phyloP scores from a whole-genome alignment of 108 stramenopile species.

The Cyclotella cryptica region DNA sequence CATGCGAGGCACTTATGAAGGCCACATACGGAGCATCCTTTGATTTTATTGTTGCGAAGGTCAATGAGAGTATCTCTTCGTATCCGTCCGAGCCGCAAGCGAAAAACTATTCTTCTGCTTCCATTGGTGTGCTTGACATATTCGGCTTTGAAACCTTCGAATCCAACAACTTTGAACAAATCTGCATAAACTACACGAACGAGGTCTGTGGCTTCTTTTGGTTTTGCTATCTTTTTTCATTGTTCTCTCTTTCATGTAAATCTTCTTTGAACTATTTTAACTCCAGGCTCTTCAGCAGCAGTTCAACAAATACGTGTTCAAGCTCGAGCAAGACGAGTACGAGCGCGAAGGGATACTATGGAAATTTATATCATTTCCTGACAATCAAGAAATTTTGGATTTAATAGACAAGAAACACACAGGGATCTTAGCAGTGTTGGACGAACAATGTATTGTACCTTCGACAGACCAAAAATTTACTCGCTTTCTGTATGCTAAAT shows the following conservation, averaged over 20 bases:
- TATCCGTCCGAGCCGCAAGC: conserved; percentile 14
- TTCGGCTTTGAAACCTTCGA: conserved; percentile 99
- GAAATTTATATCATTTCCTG: conserved; percentile 90
- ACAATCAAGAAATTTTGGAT: conserved; percentile 92
- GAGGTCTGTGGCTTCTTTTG: conserved; percentile 32
- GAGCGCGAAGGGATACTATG: conserved; percentile 85
- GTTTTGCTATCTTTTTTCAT: neutral
- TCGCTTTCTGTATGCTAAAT: conserved; percentile 67
- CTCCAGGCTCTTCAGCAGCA: conserved; percentile 86
- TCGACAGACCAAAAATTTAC: conserved; percentile 69
- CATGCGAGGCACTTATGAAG: conserved; percentile 94
- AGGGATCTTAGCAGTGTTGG: conserved; percentile 77
- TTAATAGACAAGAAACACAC: conserved; percentile 82
- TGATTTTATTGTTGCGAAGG: conserved; percentile 80
- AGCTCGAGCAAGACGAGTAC: conserved; percentile 87
- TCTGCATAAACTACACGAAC: conserved; percentile 98
- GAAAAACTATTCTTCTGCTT: conserved; percentile 35
- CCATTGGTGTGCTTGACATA: conserved; percentile 97
- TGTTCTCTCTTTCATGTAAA: neutral
- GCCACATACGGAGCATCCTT: conserved; percentile 91
- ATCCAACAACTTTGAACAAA: conserved; percentile 91
- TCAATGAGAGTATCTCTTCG: conserved; percentile 85
- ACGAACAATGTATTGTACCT: conserved; percentile 78
- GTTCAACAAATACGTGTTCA: conserved; percentile 92
- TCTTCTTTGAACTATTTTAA: neutral